Evolutionary conservation across 768 basidiomycete genomes (phyloP), one percentile per base, ranked within the genome.

Genomic region (Hygrocybe punicea): DNA sequence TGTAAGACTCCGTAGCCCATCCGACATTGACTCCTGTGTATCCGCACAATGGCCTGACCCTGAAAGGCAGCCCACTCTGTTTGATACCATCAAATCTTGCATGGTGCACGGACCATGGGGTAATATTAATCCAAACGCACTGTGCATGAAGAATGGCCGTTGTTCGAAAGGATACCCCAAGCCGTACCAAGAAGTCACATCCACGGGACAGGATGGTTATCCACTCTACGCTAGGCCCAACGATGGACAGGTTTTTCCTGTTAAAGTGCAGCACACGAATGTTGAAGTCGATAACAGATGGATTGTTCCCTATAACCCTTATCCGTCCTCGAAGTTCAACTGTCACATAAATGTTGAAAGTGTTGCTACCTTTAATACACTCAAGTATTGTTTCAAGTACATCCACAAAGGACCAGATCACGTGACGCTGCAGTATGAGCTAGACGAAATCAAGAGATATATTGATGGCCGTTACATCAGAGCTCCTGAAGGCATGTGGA

Each of bases 71-170:
- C n/a, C n/a, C n/a, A n/a, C 9, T 6, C 73, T 84, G 0, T 77
- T 72, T 65, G 67, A 73, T 1, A 65, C 68, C 11, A 73, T 82
- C 17, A 72, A 70, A 37, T 59, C 56, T 17, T 70, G 55, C 50
- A 81, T 81, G 80, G 62, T 81, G 1, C 81, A 84, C 74, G 75
- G 71, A 11, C 78, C 81, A 1, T 81, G 79, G 64, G 67, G 72
- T 11, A 51, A 60, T 13, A 16, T 33, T 0, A 60, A 67, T 34
- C 63, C 61, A 17, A 54, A 61, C 45, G 57, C 63, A 2, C 44
- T 58, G 10, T 81, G 78, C 60, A 69, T n/a, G n/a, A n/a, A n/a
- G n/a, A n/a, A n/a, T n/a, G n/a, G n/a, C n/a, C n/a, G n/a, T n/a
- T n/a, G n/a, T 79, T 73, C 65, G 66, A 13, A 61, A 75, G 57